Base-by-base conservation (phyloP, 2,329 filamentous ascomycete genomes). In the Sphaerulina vaccinii region DNA sequence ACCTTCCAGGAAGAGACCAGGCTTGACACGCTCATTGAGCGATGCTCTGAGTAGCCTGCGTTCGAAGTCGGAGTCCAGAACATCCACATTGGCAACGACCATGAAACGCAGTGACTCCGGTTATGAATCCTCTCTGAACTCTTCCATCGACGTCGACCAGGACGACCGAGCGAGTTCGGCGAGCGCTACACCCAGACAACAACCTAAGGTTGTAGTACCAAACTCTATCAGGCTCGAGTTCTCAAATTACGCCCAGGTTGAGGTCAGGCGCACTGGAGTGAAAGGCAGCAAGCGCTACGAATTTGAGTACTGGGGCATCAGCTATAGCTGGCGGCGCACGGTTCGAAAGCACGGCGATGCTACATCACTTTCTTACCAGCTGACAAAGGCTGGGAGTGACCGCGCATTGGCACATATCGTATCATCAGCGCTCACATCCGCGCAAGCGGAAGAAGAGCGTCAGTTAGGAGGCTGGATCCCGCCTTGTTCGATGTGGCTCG, bases 171-270 rank as follows among this genome's bases (percentile, higher is more conserved):
- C 85, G 52, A 38, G 35, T 16, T 47, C 55, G 3, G 41, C 45
- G 15, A 39, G 44, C 27, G 29, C 48, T n/a, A 45, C 55, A 16
- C 35, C 49, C 5, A 52, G 47, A 21, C 22, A 46, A 6, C 49
- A 53, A 32, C 43, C 51, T 11, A 6, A 32, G 11, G 47, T 36
- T 9, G 43, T 52, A 11, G 40, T 51, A 5, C 50, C 47, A 23
- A 90, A 95, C 69, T 86, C 81, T 29, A 87, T 92, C 68, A 88
- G 90, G 71, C 80, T 99, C 27, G 92, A 97, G 68, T 99, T 96
- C 69, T 95, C 90, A 60, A 99, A 97, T 74, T 99, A 99, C 68
- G 92, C 92, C 2, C 90, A 93, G 62, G 84, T 97, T 35, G 88
- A 96, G 59, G 74, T 99, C 44, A 84, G 81, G 60, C 83, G 88